These are phyloP conservation scores for Diaporthe eres DNA, from an alignment of 2,329 filamentous ascomycete genomes.

Conservation along the genomic window DNA sequence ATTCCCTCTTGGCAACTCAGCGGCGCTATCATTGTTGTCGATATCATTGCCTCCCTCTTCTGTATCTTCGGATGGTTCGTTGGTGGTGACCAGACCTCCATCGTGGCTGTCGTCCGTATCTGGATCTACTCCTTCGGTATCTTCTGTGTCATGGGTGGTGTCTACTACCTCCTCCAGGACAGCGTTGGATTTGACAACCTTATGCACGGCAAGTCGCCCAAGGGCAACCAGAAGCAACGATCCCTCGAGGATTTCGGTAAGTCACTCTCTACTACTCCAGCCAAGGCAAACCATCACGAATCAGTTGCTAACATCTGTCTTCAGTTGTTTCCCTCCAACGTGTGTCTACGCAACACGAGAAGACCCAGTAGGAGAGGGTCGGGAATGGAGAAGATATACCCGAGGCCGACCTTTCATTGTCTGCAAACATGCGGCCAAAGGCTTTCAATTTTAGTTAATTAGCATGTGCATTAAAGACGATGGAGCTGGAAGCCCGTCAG, in stretches of 20 bases:
- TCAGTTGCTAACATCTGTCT: conserved; percentile 61
- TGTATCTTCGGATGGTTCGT: conserved; percentile 88
- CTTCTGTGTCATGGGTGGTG: conserved; percentile 78
- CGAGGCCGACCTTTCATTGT: conserved; percentile 35
- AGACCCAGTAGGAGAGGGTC: conserved; percentile 73
- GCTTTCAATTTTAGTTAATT: conserved; percentile 41
- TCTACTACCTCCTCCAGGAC: conserved; percentile 86
- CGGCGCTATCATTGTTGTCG: conserved; percentile 84
- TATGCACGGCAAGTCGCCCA: conserved; percentile 90
- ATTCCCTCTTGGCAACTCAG: conserved; percentile 88
- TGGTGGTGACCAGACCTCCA: conserved; percentile 73
- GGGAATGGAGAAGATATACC: conserved; percentile 44
- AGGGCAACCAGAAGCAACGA: conserved; percentile 86
- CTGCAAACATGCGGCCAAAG: conserved; percentile 39
- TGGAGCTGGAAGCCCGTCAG: conserved; percentile 40
- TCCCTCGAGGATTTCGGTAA: conserved; percentile 91
- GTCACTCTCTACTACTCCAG: conserved; percentile 51
- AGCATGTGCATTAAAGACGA: conserved; percentile 42
- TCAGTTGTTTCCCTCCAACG: conserved; percentile 89
- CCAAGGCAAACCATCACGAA: neutral
- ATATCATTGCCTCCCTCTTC: conserved; percentile 88
- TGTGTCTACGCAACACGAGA: conserved; percentile 93
- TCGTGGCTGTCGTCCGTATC: conserved; percentile 88
- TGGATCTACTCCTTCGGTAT: conserved; percentile 94
- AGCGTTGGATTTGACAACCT: conserved; percentile 89